Evolutionary conservation across 495 filamentous ascomycete genomes (phyloP).

Genomic region (Neurospora tetrasperma): DNA sequence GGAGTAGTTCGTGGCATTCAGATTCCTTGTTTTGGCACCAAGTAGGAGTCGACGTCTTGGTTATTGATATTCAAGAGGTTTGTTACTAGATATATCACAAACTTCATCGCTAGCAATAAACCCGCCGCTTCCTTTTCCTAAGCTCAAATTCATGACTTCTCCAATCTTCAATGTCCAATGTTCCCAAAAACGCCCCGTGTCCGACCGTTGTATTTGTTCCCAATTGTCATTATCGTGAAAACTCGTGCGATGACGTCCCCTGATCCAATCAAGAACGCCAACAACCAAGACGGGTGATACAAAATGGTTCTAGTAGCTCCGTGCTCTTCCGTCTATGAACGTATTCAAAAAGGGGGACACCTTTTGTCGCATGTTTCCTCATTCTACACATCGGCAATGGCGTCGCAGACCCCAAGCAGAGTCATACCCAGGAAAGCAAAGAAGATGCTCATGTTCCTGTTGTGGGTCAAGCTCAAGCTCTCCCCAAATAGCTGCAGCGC

Average conservation of each 20-base stretch:
- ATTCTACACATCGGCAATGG: conserved; percentile 32
- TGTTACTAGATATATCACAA: background rate
- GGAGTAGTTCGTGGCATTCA: background rate
- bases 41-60: background rate
- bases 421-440: conserved; percentile 89
- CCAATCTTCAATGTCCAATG: background rate
- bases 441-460: conserved; percentile 63
- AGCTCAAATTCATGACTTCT: background rate
- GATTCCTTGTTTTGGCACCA: background rate
- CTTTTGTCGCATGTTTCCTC: background rate
- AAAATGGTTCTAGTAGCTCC: background rate
- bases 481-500: conserved; percentile 84
- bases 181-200: background rate
- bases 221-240: background rate
- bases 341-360: background rate
- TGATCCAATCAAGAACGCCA: background rate
- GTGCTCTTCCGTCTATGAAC: background rate
- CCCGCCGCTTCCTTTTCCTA: background rate
- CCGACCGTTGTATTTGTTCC: background rate
- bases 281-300: background rate
- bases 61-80: background rate
- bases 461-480: conserved; percentile 71
- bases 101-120: background rate
- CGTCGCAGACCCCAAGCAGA: conserved; percentile 76
- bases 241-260: background rate